Conservation (phyloP, 2,329 filamentous ascomycete species). For the Penicillium sp. region DNA sequence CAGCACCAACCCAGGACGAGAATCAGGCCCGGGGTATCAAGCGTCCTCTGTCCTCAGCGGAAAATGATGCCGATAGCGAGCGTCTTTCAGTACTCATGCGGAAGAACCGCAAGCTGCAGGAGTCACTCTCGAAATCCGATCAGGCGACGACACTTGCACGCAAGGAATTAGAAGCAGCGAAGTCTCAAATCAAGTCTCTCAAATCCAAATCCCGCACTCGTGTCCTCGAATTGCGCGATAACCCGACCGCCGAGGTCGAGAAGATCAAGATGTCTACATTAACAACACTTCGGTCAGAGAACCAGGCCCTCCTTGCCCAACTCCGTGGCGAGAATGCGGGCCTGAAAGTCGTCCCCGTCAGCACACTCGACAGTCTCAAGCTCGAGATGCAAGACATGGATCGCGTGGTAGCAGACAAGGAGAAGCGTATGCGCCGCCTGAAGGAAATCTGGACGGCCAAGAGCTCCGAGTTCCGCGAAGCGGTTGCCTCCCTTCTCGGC, state of each 20-base stretch:
- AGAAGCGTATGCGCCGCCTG: conserved; percentile 82
- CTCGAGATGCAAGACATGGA: conserved; percentile 75
- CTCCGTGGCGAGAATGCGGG: conserved; percentile 57
- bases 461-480: conserved; percentile 91
- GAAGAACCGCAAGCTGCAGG: conserved; percentile 84
- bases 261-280: conserved; percentile 83
- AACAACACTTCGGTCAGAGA: conserved; percentile 77
- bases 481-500: conserved; percentile 86
- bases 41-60: conserved; percentile 63
- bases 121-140: conserved; percentile 71
- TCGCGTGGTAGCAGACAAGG: conserved; percentile 67
- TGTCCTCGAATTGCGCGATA: conserved; percentile 83
- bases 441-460: conserved; percentile 94
- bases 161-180: conserved; percentile 73
- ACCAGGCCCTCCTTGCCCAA: conserved; percentile 77
- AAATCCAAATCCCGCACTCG: conserved; percentile 75
- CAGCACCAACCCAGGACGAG: conserved; percentile 38
- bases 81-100: conserved; percentile 82
- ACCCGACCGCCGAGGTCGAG: conserved; percentile 85
- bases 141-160: conserved; percentile 72
- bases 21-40: conserved; percentile 60
- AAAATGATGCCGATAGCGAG: conserved; percentile 62
- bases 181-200: conserved; percentile 71
- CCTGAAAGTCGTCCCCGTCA: conserved; percentile 72
- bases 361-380: conserved; percentile 74